Evolutionary conservation across 2,329 filamentous ascomycete genomes (phyloP).

Genomic region (Thyridium curvatum): DNA sequence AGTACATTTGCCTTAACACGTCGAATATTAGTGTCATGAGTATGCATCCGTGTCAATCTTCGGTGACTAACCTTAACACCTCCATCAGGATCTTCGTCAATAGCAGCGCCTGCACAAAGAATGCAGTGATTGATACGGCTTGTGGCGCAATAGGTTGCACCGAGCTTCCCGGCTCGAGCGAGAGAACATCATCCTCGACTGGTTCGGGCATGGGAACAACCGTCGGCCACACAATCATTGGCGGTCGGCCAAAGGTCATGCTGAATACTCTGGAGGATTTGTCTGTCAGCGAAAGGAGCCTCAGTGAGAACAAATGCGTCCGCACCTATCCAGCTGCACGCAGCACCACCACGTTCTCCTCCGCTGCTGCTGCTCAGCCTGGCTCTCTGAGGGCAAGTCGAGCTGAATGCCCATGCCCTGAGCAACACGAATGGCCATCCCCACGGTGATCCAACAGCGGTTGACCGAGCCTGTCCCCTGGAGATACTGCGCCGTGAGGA

Average conservation of each 20-base stretch:
- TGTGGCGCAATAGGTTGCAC: not conserved
- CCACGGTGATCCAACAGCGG: constrained; percentile 35
- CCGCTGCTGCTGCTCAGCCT: constrained; percentile 1
- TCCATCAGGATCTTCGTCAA: constrained; percentile 1
- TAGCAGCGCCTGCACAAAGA: constrained; percentile 1
- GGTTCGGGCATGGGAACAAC: constrained; percentile 1
- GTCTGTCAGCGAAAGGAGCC: too few species aligned
- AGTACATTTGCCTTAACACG: not conserved
- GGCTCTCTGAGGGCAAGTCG: not conserved
- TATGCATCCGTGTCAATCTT: too few species aligned
- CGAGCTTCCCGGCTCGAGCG: not conserved
- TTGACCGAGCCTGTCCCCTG: constrained; percentile 32
- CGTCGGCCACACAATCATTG: constrained; percentile 2
- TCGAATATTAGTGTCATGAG: too few species aligned
- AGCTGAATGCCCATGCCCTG: constrained; percentile 25
- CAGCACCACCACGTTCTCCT: constrained; percentile 3
- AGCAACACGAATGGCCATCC: constrained; percentile 31
- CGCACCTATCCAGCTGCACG: not conserved
- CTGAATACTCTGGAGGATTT: not conserved
- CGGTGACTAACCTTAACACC: not conserved
- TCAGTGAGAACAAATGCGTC: too few species aligned
- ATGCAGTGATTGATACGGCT: not conserved
- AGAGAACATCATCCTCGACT: not conserved
- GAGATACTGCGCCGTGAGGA: constrained; percentile 29
- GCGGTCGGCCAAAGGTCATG: constrained; percentile 1